Conservation (phyloP, 1,284 basidiomycete genomes). For the Cryptococcus hybrid region DNA sequence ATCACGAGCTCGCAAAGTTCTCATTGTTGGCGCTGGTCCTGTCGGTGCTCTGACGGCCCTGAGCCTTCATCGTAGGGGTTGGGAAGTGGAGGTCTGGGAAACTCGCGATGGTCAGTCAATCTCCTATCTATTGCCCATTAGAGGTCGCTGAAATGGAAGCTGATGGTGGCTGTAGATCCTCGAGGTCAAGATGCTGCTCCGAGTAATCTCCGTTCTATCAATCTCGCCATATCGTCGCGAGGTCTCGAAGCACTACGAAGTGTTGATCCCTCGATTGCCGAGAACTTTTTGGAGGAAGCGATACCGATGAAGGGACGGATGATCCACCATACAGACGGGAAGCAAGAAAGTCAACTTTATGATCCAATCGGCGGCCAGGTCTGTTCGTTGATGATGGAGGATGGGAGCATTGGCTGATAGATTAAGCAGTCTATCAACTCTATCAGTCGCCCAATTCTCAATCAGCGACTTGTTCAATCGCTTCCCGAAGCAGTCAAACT, state of each 20-base stretch:
- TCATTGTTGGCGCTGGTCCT: constrained; percentile 78
- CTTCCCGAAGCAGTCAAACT: constrained; percentile 62
- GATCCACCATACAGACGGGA: constrained; percentile 78
- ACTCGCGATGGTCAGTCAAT: constrained; percentile 66
- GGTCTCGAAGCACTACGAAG: constrained; percentile 83
- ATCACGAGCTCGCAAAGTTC: constrained; percentile 38
- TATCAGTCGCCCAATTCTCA: constrained; percentile 82
- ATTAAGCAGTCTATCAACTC: constrained; percentile 81
- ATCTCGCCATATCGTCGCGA: constrained; percentile 90
- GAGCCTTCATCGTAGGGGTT: constrained; percentile 81
- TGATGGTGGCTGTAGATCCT: constrained; percentile 32
- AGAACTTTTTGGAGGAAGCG: constrained; percentile 70
- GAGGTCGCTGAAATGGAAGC: not conserved
- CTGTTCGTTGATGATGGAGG: constrained; percentile 38
- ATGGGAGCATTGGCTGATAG: constrained; percentile 3
- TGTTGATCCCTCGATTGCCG: constrained; percentile 70
- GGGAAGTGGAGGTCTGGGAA: constrained; percentile 88
- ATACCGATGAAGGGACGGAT: constrained; percentile 96
- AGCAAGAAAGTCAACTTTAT: constrained; percentile 76
- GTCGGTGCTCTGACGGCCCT: constrained; percentile 91
- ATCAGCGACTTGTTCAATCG: constrained; percentile 72
- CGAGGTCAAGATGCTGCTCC: constrained; percentile 36
- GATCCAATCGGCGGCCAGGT: constrained; percentile 78
- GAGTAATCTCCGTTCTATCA: constrained; percentile 72
- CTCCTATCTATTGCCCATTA: not conserved